Evolutionary conservation across 805 yeast species (phyloP), one percentile per base, ranked within the genome.

Genomic region (Yamadazyma olivae): DNA sequence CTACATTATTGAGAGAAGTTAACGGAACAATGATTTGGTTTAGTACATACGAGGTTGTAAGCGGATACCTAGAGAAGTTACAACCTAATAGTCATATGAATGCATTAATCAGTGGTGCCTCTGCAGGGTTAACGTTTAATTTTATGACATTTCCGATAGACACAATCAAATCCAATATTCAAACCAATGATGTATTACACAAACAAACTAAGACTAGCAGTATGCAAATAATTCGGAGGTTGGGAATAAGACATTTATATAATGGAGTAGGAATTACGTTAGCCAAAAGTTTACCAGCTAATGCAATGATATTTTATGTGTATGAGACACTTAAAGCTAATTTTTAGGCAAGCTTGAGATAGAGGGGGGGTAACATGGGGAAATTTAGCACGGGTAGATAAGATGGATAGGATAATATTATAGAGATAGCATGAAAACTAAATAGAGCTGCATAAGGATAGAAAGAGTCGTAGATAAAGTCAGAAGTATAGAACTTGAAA

Each of bases 21-120:
- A 82, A 89, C 19, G 97, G 97, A 6, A 85, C 96, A 2, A 86
- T 95, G 3, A 81, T 91, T 2, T 90, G 97, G 97, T 90, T 90
- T 63, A 91, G 95, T 0, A 77, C 93, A 13, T 89, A 89, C 56
- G 96, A 89, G 54, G 61, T 71, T 30, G 61, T 74, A 6, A 56
- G 64, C 15, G 49, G 49, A 1, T 45, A 51, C n/a, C 62, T 76
- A 44, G 67, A 69, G 40, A 26, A 39, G 18, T 33, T 24, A 7
- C 40, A 42, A 23, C 15, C 40, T 13, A 63, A 60, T 27, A 58
- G 70, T 6, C 69, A 76, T 3, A 52, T 72, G 44, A 86, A 84
- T 48, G 57, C 81, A 15, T 62, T 90, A 45, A 40, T 71, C 1
- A 82, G 95, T 40, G 98, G 98, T 34, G 96, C 95, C 0, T 53